Evolutionary conservation across 1,284 basidiomycete species (phyloP).

Genomic region (Ganoderma sinense): DNA sequence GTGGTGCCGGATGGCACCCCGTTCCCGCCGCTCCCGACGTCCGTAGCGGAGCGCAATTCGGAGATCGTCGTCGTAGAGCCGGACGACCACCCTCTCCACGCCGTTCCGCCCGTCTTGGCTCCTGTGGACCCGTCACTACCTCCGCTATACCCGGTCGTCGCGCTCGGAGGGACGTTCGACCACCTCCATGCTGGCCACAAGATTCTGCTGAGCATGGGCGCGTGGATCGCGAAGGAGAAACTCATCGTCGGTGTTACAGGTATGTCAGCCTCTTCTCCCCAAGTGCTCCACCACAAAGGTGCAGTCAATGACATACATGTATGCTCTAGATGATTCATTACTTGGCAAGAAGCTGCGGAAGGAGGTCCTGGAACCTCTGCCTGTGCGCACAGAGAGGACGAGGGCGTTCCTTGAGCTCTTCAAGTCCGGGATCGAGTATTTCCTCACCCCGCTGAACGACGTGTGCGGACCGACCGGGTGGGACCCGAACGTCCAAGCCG

Average conservation of each 20-base stretch:
- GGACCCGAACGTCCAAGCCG: constrained; percentile 85
- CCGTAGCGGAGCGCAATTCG: constrained; percentile 14
- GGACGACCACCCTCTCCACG: constrained; percentile 25
- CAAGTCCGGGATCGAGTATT: constrained; percentile 65
- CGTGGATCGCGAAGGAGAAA: constrained; percentile 81
- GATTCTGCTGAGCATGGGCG: constrained; percentile 92
- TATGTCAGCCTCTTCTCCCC: constrained; percentile 39
- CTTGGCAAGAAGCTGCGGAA: constrained; percentile 80
- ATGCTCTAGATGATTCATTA: constrained; percentile 68
- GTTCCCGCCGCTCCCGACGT: constrained; percentile 19
- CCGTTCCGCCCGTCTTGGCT: constrained; percentile 9
- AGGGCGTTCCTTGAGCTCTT: constrained; percentile 74
- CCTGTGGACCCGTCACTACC: constrained; percentile 28
- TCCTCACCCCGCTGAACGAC: constrained; percentile 80
- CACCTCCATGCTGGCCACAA: constrained; percentile 98
- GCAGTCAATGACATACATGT: not conserved
- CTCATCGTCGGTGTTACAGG: constrained; percentile 92
- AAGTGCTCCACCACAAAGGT: not conserved
- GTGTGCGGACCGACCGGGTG: constrained; percentile 89
- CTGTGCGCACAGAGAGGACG: constrained; percentile 60
- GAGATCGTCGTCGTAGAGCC: constrained; percentile 30
- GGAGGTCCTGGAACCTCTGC: constrained; percentile 74
- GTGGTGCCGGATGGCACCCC: constrained; percentile 25
- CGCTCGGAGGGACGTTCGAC: constrained; percentile 90
- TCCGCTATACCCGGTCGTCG: constrained; percentile 55